Percentiles rank a stretch among this genome's conserved stretches.
Evolutionary conservation across 495 filamentous ascomycete species (phyloP).

Genomic region (Talaromyces borbonicus): DNA sequence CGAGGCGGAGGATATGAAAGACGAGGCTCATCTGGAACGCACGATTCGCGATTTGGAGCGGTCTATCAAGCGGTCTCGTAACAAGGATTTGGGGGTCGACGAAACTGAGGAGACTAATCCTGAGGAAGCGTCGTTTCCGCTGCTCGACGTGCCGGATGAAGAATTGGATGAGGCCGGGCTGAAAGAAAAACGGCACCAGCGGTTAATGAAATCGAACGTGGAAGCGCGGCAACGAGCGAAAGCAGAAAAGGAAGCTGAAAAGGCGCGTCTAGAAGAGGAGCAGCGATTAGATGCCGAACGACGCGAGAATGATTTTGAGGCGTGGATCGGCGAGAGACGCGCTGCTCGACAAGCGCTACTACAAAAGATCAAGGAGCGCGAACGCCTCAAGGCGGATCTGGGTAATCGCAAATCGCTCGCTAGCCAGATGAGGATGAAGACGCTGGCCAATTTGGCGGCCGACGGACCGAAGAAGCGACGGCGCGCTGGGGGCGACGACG

Average conservation of each 20-base stretch:
- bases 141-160: constrained; percentile 85
- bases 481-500: constrained; percentile 67
- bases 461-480: constrained; percentile 82
- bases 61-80: constrained; percentile 74
- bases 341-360: constrained; percentile 62
- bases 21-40: constrained; percentile 72
- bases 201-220: constrained; percentile 85
- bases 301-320: constrained; percentile 71
- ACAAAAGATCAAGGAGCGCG: constrained; percentile 82
- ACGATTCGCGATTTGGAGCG: constrained; percentile 81
- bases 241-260: constrained; percentile 88
- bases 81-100: constrained; percentile 82
- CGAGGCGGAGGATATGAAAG: constrained; percentile 83
- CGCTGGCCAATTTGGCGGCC: constrained; percentile 88
- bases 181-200: constrained; percentile 85
- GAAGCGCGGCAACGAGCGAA: constrained; percentile 87
- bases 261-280: constrained; percentile 69
- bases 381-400: constrained; percentile 81
- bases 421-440: constrained; percentile 95
- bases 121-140: constrained; percentile 71
- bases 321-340: constrained; percentile 76
- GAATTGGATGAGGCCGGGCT: constrained; percentile 82
- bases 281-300: constrained; percentile 73
- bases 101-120: constrained; percentile 64
- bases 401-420: constrained; percentile 94